Base-by-base conservation (phyloP, 768 basidiomycete genomes). In the Russula sp. region DNA sequence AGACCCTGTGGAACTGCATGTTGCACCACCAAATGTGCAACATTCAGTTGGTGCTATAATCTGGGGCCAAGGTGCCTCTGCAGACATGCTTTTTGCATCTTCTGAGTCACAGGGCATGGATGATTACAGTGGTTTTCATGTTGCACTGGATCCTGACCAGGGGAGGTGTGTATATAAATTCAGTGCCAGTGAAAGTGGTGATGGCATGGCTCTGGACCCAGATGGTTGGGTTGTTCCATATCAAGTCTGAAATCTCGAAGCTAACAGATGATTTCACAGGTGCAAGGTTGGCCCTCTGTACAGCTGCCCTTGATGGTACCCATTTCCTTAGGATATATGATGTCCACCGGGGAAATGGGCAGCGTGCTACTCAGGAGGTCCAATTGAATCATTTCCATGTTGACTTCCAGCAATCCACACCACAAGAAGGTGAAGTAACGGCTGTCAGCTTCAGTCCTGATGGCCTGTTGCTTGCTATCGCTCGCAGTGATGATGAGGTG, bases 401-500 rank as follows among this genome's bases (percentile, higher is more conserved):
- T 14, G 13, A 8, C 18, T 22, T 35, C 37, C 42, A 1, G 22
- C 32, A 32, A 18, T 32, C 34, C 7, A 35, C 31, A 22, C 10
- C 59, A 27, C 47, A n/a, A 13, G 51, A 59, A 7, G 67, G 59
- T 6, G 65, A 68, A 52, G 67, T 68, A 27, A 68, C 37, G 16
- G 34, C 55, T 4, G 58, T 58, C 34, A 45, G 61, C 13, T 68
- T 66, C 49, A 68, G 67, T 42, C 65, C 62, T 3, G 66, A 66
- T 18, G 65, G 66, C 5, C 9, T 63, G 31, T 34, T 66, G 22
- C 67, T 68, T 9, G 65, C 61, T 1, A 20, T 68, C 4, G 52
- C 67, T 22, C 65, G 67, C 16, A 68, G 57, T 11, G 67, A 68
- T 20, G 64, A 68, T 13, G 61, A 59, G 14, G 54, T 68, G 1